phyloP scores from a whole-genome alignment of 495 filamentous ascomycete genomes.

The Venustampulla echinocandica region DNA sequence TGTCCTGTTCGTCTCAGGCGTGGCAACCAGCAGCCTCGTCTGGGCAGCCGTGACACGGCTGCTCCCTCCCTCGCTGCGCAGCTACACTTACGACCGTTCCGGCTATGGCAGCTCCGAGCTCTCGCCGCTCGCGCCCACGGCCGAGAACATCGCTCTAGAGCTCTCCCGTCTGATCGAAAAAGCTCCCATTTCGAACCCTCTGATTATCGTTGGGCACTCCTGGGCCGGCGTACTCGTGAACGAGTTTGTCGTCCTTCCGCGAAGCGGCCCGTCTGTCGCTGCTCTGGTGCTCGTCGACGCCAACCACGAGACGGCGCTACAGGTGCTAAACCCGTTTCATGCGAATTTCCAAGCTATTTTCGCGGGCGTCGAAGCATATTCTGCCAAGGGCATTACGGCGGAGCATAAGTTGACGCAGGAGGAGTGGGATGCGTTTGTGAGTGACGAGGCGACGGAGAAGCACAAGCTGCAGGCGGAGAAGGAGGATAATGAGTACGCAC shows the following conservation, averaged over 20 bases:
- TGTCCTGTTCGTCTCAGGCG: conserved; percentile 10
- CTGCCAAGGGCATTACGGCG: not conserved
- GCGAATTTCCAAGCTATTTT: conserved; percentile 1
- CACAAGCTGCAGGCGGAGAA: conserved; percentile 1
- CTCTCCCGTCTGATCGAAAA: conserved; percentile 11
- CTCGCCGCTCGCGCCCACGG: conserved; percentile 8
- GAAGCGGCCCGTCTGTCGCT: conserved; percentile 9
- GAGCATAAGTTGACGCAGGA: conserved; percentile 13
- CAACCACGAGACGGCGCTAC: conserved; percentile 7
- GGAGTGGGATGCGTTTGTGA: conserved; percentile 12
- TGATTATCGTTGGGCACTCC: conserved; percentile 13
- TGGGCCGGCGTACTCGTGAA: conserved; percentile 10
- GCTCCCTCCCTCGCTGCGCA: conserved; percentile 3
- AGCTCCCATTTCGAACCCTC: conserved; percentile 3
- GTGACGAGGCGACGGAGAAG: not conserved
- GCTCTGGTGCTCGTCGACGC: conserved; percentile 15
- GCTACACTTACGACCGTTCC: conserved; percentile 16
- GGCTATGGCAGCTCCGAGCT: conserved; percentile 6
- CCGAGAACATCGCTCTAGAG: conserved; percentile 14
- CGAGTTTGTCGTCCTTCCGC: conserved; percentile 8
- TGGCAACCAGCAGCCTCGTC: conserved; percentile 3
- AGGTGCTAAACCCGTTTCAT: conserved; percentile 6
- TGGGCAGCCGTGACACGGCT: conserved; percentile 11
- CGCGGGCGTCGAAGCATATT: conserved; percentile 4
- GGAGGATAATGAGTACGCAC: conserved; percentile 2